Conservation (phyloP, 352 stramenopile genomes). For the Globisporangium acanthophoron region DNA sequence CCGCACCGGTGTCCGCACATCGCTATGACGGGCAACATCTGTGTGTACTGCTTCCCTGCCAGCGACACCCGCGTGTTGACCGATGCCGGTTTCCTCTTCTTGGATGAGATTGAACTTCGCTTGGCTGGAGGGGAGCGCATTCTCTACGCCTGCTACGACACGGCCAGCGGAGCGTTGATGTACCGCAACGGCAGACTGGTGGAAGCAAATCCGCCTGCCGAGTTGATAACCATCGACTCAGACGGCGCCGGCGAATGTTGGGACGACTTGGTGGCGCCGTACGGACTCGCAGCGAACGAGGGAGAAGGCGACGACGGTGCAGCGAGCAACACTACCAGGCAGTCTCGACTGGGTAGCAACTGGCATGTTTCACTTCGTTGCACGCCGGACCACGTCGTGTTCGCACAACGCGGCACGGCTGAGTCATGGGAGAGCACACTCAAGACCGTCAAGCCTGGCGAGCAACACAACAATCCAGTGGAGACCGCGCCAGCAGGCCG, state of each 20-base stretch:
- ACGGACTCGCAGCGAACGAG: not conserved
- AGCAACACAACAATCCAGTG: constrained; percentile 1
- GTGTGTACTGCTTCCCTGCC: constrained; percentile 75
- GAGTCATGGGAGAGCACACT: constrained; percentile 5
- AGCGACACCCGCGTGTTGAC: constrained; percentile 10
- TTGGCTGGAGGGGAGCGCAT: constrained; percentile 2
- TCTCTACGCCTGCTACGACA: constrained; percentile 11
- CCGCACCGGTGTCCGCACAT: constrained; percentile 97
- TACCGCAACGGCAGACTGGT: constrained; percentile 6
- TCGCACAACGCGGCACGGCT: constrained; percentile 8
- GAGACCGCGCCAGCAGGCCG: constrained; percentile 6
- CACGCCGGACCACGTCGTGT: constrained; percentile 10
- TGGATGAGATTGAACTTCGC: constrained; percentile 8
- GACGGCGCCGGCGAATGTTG: not conserved
- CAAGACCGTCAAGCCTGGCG: not conserved
- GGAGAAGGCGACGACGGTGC: not conserved
- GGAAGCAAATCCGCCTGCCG: constrained; percentile 5
- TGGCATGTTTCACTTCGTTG: constrained; percentile 5
- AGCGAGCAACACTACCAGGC: not conserved
- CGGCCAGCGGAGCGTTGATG: constrained; percentile 2
- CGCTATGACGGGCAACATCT: constrained; percentile 95
- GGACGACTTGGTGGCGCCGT: not conserved
- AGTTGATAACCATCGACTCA: constrained; percentile 8
- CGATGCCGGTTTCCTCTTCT: constrained; percentile 9
- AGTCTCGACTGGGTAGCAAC: not conserved